Percentiles rank a stretch among this genome's conserved stretches.
Conservation (phyloP, 768 basidiomycete species). For the Psilocybe subaeruginosa region DNA sequence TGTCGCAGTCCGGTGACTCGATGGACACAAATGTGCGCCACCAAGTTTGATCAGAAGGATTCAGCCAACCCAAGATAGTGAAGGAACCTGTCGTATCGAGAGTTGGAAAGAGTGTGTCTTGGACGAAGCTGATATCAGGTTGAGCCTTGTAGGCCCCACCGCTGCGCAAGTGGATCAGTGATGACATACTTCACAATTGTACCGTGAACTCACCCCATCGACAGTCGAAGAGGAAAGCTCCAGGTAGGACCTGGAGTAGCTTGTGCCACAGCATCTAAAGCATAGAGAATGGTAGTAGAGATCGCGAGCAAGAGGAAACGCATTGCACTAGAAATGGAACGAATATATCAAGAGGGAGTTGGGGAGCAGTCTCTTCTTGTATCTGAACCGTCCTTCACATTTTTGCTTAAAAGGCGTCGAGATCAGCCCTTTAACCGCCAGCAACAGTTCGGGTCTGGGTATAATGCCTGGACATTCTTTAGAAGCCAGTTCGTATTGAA, state of each 20-base stretch:
- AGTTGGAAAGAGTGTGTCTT: background rate
- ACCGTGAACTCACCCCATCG: background rate
- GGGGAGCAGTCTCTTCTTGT: no score
- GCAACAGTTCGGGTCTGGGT: no score
- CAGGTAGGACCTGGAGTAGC: conserved; percentile 1
- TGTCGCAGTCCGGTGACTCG: no score
- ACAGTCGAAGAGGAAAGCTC: conserved; percentile 4
- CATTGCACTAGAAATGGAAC: background rate
- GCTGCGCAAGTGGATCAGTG: background rate
- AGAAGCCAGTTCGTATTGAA: no score
- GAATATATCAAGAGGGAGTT: background rate
- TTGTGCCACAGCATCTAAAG: background rate
- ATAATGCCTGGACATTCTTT: no score
- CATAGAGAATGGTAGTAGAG: background rate
- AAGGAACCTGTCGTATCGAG: background rate
- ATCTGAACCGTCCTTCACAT: no score
- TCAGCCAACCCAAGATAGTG: conserved; percentile 1
- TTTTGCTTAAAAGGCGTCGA: no score
- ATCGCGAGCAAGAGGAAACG: background rate
- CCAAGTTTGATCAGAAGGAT: background rate
- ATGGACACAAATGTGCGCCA: conserved; percentile 5
- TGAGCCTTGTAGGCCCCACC: background rate
- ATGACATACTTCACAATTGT: background rate
- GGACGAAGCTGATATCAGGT: background rate
- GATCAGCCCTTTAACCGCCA: no score